phyloP scores from a whole-genome alignment of 805 yeast genomes.

The Saturnispora besseyi region DNA sequence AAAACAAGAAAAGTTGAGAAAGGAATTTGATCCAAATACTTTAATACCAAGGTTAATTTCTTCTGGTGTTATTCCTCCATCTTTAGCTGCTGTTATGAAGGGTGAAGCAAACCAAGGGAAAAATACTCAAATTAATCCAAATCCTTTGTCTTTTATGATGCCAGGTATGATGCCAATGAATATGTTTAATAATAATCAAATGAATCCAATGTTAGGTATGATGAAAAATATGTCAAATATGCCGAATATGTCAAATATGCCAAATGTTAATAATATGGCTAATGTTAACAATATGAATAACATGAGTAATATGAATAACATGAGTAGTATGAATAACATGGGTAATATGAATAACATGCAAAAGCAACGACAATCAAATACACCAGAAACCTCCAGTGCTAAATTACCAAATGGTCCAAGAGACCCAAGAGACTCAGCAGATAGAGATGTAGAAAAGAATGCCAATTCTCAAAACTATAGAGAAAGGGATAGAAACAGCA shows the following conservation, averaged over 20 bases:
- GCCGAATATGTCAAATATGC: constrained; percentile 20
- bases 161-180: constrained; percentile 24
- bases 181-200: constrained; percentile 27
- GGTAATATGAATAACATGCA: constrained; percentile 4
- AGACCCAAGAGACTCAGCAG: constrained; percentile 23
- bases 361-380: constrained; percentile 10
- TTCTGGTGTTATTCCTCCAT: constrained; percentile 22
- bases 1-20: constrained; percentile 74
- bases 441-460: constrained; percentile 8
- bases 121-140: constrained; percentile 8
- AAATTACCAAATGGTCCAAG: constrained; percentile 14
- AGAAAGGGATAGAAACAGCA: constrained; percentile 11
- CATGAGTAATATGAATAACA: constrained; percentile 14
- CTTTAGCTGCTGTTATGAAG: constrained; percentile 21
- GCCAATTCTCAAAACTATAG: constrained; percentile 10
- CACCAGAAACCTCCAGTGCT: constrained; percentile 18
- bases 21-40: constrained; percentile 76
- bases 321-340: constrained; percentile 10
- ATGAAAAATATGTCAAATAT: constrained; percentile 10
- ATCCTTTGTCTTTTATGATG: constrained; percentile 20
- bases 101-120: constrained; percentile 20
- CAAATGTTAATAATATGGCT: constrained; percentile 17
- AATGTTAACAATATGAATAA: constrained; percentile 8
- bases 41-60: constrained; percentile 54
- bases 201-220: constrained; percentile 11